Conservation (phyloP, 345 rosid genomes). For the Populus alba region DNA sequence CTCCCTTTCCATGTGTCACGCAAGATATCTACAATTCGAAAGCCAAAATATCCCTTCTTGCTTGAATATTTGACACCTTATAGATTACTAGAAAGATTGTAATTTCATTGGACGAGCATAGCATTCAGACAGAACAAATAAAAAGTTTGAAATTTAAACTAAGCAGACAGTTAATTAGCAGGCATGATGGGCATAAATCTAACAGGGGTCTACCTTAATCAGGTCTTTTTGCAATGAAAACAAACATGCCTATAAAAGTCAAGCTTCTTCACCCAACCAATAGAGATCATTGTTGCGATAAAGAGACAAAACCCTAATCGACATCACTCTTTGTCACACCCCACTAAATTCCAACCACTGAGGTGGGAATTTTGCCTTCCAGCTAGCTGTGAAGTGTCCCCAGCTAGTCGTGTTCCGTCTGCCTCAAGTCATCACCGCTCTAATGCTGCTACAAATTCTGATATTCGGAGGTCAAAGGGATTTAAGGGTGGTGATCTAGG, state of each 20-base stretch:
- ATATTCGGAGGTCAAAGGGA: neutral
- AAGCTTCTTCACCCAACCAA: slow-evolving; percentile 31
- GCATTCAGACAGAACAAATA: neutral
- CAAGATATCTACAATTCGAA: neutral
- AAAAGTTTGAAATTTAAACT: slow-evolving; percentile 26
- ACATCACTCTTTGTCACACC: slow-evolving; percentile 16
- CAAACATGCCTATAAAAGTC: slow-evolving; percentile 12
- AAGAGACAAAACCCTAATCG: slow-evolving; percentile 20
- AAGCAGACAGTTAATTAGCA: slow-evolving; percentile 6
- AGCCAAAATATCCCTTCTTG: neutral
- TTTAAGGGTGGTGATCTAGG: slow-evolving; percentile 4
- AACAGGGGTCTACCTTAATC: slow-evolving; percentile 25
- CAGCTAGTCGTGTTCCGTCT: neutral
- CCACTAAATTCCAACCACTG: slow-evolving; percentile 28
- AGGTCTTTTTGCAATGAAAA: slow-evolving; percentile 1
- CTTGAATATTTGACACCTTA: neutral
- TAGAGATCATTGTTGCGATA: slow-evolving; percentile 2
- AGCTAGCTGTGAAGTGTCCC: slow-evolving; percentile 20
- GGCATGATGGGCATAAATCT: neutral
- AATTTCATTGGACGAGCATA: neutral
- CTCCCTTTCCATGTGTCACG: too few species aligned
- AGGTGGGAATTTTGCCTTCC: slow-evolving; percentile 28
- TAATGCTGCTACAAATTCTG: neutral
- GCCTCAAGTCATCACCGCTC: slow-evolving; percentile 9
- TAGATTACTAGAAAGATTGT: neutral